Evolutionary conservation across 371 early-diverging fungal genomes (phyloP).

Genomic region (Mortierella sp.): DNA sequence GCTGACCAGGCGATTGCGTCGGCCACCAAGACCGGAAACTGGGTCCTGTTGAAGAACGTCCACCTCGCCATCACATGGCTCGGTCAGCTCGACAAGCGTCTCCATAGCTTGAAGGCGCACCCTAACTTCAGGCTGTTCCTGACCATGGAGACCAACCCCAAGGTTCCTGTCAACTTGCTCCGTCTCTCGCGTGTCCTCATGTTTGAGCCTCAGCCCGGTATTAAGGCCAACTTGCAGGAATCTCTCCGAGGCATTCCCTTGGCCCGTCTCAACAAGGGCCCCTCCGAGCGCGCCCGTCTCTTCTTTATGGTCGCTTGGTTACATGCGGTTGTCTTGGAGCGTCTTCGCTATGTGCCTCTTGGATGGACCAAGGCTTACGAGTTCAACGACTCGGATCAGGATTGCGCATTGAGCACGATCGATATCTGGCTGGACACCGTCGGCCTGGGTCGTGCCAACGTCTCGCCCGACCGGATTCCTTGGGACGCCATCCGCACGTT

Average conservation of each 20-base stretch:
- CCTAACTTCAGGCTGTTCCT: conserved; percentile 93
- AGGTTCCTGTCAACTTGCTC: conserved; percentile 94
- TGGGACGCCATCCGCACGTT: conserved; percentile 94
- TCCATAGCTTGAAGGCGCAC: conserved; percentile 90
- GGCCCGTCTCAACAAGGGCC: conserved; percentile 75
- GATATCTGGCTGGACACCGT: conserved; percentile 92
- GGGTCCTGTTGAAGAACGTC: conserved; percentile 98
- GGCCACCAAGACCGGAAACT: conserved; percentile 89
- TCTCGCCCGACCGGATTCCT: conserved; percentile 95
- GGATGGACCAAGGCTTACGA: conserved; percentile 98
- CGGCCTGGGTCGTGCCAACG: conserved; percentile 87
- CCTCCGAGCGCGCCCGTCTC: conserved; percentile 89
- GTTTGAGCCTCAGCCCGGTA: conserved; percentile 97
- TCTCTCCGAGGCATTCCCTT: conserved; percentile 81
- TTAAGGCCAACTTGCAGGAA: conserved; percentile 94
- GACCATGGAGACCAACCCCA: conserved; percentile 98
- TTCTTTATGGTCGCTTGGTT: conserved; percentile 98
- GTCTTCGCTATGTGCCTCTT: conserved; percentile 95
- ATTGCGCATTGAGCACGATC: conserved; percentile 89
- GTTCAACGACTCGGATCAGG: conserved; percentile 98
- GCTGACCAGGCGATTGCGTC: conserved; percentile 93
- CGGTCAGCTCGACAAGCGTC: conserved; percentile 93
- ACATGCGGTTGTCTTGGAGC: conserved; percentile 95
- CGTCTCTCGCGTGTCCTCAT: conserved; percentile 93
- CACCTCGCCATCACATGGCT: conserved; percentile 97